phyloP scores from a whole-genome alignment of 495 filamentous ascomycete genomes.

The Parachaetomium inaequale region DNA sequence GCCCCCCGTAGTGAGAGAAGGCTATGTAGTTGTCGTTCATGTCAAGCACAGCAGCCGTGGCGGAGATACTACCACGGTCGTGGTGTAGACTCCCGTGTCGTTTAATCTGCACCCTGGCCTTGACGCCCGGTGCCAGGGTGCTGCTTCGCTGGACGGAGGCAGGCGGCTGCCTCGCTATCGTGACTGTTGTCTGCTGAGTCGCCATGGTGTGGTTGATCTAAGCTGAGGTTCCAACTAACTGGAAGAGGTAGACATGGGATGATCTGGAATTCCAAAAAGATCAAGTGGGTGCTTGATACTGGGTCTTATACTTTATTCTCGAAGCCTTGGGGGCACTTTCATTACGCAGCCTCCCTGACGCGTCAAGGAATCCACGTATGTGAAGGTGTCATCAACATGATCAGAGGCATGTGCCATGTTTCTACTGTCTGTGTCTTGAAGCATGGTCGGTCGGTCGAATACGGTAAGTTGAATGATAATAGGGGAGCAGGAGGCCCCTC shows the following conservation, averaged over 20 bases:
- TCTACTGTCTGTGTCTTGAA: background rate
- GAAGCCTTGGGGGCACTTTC: background rate
- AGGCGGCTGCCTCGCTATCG: background rate
- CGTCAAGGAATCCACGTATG: background rate
- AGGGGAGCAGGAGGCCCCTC: no score
- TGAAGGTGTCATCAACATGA: background rate
- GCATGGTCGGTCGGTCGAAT: background rate
- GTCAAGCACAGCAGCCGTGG: background rate
- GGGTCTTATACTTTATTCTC: background rate
- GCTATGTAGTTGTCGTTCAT: background rate
- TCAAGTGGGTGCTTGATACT: background rate
- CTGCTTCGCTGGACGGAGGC: background rate
- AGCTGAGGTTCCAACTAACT: background rate
- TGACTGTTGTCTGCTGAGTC: background rate
- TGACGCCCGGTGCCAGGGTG: background rate
- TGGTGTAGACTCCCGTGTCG: background rate
- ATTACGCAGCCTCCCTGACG: background rate
- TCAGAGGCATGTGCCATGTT: background rate
- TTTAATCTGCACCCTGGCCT: background rate
- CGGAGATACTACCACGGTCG: background rate
- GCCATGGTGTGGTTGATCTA: background rate
- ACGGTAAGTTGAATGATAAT: background rate
- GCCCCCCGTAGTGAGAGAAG: background rate
- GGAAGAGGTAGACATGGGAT: background rate
- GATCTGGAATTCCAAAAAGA: background rate